Percentiles rank a stretch among this genome's conserved stretches.
Evolutionary conservation across 495 filamentous ascomycete genomes (phyloP).

Genomic region (Neurospora pannonica): DNA sequence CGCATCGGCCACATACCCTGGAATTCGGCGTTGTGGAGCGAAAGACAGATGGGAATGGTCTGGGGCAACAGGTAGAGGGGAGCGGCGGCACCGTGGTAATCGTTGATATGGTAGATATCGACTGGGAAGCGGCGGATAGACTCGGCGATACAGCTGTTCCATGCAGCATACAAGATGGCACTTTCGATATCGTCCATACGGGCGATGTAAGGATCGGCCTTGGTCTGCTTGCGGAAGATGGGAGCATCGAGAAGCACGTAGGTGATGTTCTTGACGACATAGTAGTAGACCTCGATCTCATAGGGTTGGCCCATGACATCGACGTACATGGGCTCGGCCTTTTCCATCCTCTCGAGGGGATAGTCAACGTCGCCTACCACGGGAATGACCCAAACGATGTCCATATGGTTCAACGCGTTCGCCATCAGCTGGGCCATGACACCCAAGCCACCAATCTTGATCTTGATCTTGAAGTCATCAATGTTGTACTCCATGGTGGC

Average conservation of each 20-base stretch:
- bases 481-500: conserved; percentile 70
- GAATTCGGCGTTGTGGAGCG: conserved; percentile 54
- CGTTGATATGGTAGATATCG: conserved; percentile 73
- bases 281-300: conserved; percentile 57
- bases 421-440: conserved; percentile 68
- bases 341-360: conserved; percentile 42
- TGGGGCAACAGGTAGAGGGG: conserved; percentile 59
- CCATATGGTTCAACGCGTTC: conserved; percentile 55
- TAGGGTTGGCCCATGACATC: conserved; percentile 57
- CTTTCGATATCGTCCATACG: conserved; percentile 68
- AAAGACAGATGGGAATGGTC: conserved; percentile 50
- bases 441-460: conserved; percentile 65
- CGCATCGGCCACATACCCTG: conserved; percentile 69
- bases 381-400: conserved; percentile 71
- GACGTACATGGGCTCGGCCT: conserved; percentile 54
- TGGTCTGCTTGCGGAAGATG: conserved; percentile 60
- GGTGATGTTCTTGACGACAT: conserved; percentile 57
- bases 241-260: conserved; percentile 64
- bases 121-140: conserved; percentile 51
- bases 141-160: conserved; percentile 64
- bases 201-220: conserved; percentile 57
- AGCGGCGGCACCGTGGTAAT: conserved; percentile 68
- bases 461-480: conserved; percentile 61
- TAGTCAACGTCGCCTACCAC: conserved; percentile 61
- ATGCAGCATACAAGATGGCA: conserved; percentile 65